Evolutionary conservation across 345 rosid genomes (phyloP), one percentile per base, ranked within the genome.

Genomic region (Citropsis articulata): DNA sequence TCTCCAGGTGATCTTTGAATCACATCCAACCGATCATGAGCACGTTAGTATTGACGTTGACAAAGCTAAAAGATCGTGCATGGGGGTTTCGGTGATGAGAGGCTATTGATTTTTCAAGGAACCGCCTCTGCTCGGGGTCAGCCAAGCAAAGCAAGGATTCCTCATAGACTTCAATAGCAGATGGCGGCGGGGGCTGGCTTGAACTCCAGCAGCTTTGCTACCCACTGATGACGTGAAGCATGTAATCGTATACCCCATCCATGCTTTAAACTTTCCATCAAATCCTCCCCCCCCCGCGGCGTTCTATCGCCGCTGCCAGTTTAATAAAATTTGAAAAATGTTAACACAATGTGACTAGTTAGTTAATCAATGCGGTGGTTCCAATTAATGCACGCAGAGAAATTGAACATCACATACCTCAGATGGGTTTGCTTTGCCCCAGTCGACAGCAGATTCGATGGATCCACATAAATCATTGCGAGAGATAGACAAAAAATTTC

Each of bases 401-500:
- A 42, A 30, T 50, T 33, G 18, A 63, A 30, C 19, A 40, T 27
- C 25, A 45, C 31, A 57, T 87, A 93, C 97, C 87, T 91, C 79
- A 9, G 84, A 50, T 6, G 92, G 93, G 85, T 92, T 77, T 63
- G 85, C 75, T 68, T 92, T 95, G 13, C 98, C 96, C 98, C 98
- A 93, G 53, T 92, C 92, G 22, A 95, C 98, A 42, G 93, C 97
- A 66, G 78, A 78, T 87, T 89, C 90, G 79, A 95, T 83, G 65
- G 94, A 89, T 25, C 7, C 83, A 72, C 96, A 95, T 72, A 93
- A 80, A 81, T 83, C 78, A 61, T 75, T 72, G 25, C 93, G 56
- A 79, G 98, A 87, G 82, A 95, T 79, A 45, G 98, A 97, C 99
- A 97, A 93, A 80, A 90, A 93, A 79, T 91, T 91, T 36, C 83